phyloP scores from a whole-genome alignment of 768 basidiomycete genomes.

The Boletales sp. region DNA sequence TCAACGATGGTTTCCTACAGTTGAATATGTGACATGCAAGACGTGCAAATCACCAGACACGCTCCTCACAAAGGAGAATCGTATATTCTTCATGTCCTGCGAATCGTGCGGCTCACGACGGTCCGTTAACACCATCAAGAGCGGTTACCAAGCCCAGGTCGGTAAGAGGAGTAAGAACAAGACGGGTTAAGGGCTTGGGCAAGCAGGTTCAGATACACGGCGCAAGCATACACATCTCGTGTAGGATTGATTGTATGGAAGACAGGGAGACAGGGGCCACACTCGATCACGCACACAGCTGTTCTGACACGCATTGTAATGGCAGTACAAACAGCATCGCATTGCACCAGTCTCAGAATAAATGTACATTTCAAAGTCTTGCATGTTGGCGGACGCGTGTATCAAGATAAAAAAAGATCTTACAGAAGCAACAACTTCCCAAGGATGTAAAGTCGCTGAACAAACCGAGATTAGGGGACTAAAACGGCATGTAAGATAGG shows the following conservation, averaged over 20 bases:
- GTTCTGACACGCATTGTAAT: constrained; percentile 8
- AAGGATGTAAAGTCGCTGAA: background rate
- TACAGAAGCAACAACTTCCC: background rate
- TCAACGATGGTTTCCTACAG: constrained; percentile 35
- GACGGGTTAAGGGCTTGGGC: constrained; percentile 50
- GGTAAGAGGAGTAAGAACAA: constrained; percentile 85
- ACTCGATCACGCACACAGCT: background rate
- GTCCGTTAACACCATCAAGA: constrained; percentile 96
- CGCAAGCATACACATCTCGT: background rate
- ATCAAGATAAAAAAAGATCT: constrained; percentile 7
- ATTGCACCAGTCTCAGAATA: constrained; percentile 22
- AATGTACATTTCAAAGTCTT: constrained; percentile 13
- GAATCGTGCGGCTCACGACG: constrained; percentile 88
- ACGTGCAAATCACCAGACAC: constrained; percentile 99
- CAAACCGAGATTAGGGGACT: constrained; percentile 14
- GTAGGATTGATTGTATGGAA: constrained; percentile 2
- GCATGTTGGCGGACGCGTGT: constrained; percentile 1
- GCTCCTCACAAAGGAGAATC: constrained; percentile 93
- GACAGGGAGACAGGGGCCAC: background rate
- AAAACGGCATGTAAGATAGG: constrained; percentile 17
- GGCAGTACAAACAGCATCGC: constrained; percentile 10
- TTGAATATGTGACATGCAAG: constrained; percentile 99
- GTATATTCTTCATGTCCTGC: constrained; percentile 97
- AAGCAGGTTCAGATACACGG: constrained; percentile 7
- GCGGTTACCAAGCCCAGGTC: constrained; percentile 96